These are phyloP conservation scores for Chenopodium album DNA, from an alignment of 148 eudicot genomes.

Conservation along the genomic window DNA sequence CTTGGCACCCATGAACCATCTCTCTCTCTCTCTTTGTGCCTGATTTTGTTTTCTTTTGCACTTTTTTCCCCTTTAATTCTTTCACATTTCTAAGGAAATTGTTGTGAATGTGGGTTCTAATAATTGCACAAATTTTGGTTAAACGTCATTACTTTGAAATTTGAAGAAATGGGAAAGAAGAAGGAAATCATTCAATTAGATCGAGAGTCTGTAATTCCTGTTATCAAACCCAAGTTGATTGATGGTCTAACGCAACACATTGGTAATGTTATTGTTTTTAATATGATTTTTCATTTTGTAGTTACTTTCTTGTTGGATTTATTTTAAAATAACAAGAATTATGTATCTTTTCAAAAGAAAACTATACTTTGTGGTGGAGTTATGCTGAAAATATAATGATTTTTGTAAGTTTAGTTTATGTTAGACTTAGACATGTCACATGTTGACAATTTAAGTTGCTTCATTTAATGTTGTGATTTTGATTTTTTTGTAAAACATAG, in stretches of 20 bases:
- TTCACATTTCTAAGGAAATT: neutral
- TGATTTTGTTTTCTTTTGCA: neutral
- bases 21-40: too few species aligned
- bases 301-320: neutral
- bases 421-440: too few species aligned
- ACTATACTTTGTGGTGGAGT: too few species aligned
- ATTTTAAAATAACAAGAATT: neutral
- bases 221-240: slow-evolving; percentile 59
- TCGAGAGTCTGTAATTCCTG: slow-evolving; percentile 74
- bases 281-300: neutral
- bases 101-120: neutral
- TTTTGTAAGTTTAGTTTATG: too few species aligned
- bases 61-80: neutral
- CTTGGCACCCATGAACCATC: neutral
- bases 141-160: neutral
- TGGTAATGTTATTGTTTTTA: slow-evolving; percentile 30
- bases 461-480: too few species aligned
- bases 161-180: slow-evolving; percentile 35
- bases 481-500: too few species aligned
- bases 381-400: too few species aligned
- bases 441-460: too few species aligned
- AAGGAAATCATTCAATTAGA: slow-evolving; percentile 65
- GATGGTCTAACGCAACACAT: slow-evolving; percentile 59
- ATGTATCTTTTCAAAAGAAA: neutral
- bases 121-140: neutral